Base-by-base conservation (phyloP, 495 filamentous ascomycete species). In the Trypethelium eluteriae region DNA sequence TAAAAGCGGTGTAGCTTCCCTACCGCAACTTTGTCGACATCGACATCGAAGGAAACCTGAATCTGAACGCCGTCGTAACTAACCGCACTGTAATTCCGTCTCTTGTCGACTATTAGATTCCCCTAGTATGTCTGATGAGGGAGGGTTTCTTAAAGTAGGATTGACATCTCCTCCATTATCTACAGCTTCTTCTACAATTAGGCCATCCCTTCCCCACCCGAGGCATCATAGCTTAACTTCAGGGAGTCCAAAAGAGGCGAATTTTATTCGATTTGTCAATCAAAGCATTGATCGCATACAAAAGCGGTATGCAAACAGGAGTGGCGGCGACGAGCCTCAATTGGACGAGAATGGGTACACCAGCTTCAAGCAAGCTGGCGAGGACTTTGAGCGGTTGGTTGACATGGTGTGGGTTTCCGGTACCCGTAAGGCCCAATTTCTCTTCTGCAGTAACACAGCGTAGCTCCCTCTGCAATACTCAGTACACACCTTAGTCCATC, bases 381-480 rank as follows among this genome's bases (percentile, higher is more conserved):
- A 78, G 59, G 90, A 95, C 72, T 74, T 96, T 0, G 88, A 91
- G 49, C 78, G 76, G 6, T 67, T 93, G 16, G 77, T 93, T 16
- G 87, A 93, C 76, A 83, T 93, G 11, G 75, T 96, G 7, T 96
- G 92, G 92, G 79, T 88, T 35, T 88, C 84, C 50, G 89, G 89
- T 2, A 94, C 91, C 10, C 90, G 91, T 94, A 81, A 68, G 90
- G 53, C 34, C 36, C 7, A 25, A 1, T 53, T 36, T 59, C 36
- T 59, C 4, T 9, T 59, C 25, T 25, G 25, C 25, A 25, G 7
- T n/a, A 10, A 59, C 4, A 59, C 36, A 9, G 14, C 61, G 38
- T 53, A 38, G 41, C 4, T 38, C 38, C 16, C 7, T 16, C 10
- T 4, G 1, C 9, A 38, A 39, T 59, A 70, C 35, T 65, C 5